A percentile compares a stretch with the other conserved stretches of the same genome.
Conservation (phyloP, 169 alveolate species). For the Plasmodium coatneyi region DNA sequence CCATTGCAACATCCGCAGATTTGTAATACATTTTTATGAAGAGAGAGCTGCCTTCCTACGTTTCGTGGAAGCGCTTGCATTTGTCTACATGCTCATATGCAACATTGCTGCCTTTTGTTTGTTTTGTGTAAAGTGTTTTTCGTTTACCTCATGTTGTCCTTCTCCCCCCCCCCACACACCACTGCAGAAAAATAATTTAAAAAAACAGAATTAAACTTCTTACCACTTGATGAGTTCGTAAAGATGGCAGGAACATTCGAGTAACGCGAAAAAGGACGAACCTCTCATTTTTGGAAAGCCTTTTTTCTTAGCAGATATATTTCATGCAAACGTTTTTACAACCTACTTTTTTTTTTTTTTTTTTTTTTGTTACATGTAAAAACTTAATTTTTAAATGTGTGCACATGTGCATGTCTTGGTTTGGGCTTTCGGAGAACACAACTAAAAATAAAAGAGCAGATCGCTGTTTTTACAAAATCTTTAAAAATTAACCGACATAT, state of each 20-base stretch:
- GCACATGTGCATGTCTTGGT: not conserved
- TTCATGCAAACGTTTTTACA: not conserved
- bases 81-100: not conserved
- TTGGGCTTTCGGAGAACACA: not conserved
- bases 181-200: constrained; percentile 48
- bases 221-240: not conserved
- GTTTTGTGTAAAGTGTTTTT: not conserved
- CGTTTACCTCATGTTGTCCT: not conserved
- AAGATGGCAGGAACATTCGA: not conserved
- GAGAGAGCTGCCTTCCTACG: not conserved
- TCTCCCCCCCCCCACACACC: not conserved
- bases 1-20: constrained; percentile 76
- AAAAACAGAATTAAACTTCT: not conserved
- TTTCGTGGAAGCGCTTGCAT: not conserved
- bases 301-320: not conserved
- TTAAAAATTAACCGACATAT: not conserved
- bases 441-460: not conserved
- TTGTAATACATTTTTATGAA: constrained; percentile 33
- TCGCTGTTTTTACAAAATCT: not conserved
- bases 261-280: not conserved
- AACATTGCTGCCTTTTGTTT: not conserved
- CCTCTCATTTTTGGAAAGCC: not conserved
- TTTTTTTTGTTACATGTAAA: not conserved
- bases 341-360: not conserved
- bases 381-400: not conserved